Percentiles rank a stretch among this genome's conserved stretches.
Conservation (phyloP, 2,329 filamentous ascomycete genomes). For the Calonectria honghensis region DNA sequence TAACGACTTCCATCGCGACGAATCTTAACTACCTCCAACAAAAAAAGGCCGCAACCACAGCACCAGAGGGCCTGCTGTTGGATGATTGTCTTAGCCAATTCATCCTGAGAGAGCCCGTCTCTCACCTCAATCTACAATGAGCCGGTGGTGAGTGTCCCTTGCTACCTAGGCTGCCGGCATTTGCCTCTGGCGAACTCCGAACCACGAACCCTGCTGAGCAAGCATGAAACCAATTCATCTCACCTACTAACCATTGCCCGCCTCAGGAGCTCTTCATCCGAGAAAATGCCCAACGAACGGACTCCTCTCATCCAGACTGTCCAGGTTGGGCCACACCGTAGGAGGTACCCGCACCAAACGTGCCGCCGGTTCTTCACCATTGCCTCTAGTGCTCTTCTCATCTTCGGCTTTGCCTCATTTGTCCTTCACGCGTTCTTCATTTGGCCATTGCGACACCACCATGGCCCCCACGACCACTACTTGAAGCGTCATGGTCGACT, state of each 20-base stretch:
- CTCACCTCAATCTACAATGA: slow-evolving; percentile 47
- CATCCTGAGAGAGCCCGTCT: slow-evolving; percentile 38
- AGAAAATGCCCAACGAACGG: slow-evolving; percentile 69
- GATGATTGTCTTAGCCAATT: slow-evolving; percentile 31
- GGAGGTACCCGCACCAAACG: slow-evolving; percentile 75
- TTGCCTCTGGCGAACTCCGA: not conserved
- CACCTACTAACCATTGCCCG: slow-evolving; percentile 31
- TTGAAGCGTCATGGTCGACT: slow-evolving; percentile 55
- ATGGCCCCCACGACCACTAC: slow-evolving; percentile 57
- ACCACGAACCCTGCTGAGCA: not conserved
- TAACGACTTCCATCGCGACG: slow-evolving; percentile 26
- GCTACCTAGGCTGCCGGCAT: slow-evolving; percentile 21
- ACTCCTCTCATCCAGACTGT: slow-evolving; percentile 82
- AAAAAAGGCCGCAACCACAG: slow-evolving; percentile 13
- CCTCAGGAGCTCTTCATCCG: slow-evolving; percentile 44
- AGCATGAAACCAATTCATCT: not conserved
- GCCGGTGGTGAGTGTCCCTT: slow-evolving; percentile 50
- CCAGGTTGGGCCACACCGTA: slow-evolving; percentile 70
- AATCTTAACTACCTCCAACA: slow-evolving; percentile 29
- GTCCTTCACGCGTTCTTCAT: slow-evolving; percentile 67
- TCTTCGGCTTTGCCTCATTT: slow-evolving; percentile 71
- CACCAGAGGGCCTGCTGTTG: slow-evolving; percentile 3
- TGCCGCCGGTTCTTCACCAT: slow-evolving; percentile 81
- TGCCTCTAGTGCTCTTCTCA: slow-evolving; percentile 72
- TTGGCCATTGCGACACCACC: slow-evolving; percentile 60